Conservation (phyloP, 2,329 filamentous ascomycete genomes). For the Hypoxylon sp. region DNA sequence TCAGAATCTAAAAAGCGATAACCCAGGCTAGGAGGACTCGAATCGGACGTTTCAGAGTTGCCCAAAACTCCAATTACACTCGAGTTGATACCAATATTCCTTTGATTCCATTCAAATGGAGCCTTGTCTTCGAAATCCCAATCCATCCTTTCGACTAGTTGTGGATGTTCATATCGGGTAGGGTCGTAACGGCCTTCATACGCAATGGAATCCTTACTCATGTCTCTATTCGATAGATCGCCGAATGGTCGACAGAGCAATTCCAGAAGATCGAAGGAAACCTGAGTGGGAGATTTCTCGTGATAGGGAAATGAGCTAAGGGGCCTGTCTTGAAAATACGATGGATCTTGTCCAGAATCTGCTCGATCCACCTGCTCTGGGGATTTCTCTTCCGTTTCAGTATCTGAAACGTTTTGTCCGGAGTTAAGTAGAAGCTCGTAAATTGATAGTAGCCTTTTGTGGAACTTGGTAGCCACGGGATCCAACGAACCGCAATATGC, state of each 20-base stretch:
- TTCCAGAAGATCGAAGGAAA: background rate
- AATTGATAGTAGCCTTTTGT: background rate
- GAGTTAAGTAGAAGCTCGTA: too few species aligned
- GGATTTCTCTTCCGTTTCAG: too few species aligned
- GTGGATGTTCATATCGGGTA: background rate
- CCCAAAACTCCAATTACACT: background rate
- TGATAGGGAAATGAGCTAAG: background rate
- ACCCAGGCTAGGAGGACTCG: background rate
- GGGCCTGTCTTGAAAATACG: too few species aligned
- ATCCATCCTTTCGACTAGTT: conserved; percentile 1
- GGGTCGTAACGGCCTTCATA: background rate
- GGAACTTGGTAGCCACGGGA: background rate
- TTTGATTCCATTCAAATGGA: background rate
- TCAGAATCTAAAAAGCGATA: background rate
- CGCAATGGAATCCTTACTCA: background rate
- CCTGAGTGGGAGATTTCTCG: background rate
- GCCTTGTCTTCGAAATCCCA: conserved; percentile 6
- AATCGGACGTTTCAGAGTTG: background rate
- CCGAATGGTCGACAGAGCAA: conserved; percentile 1
- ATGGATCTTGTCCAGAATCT: background rate
- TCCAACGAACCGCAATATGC: conserved; percentile 1
- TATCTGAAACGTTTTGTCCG: too few species aligned
- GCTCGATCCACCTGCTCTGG: too few species aligned
- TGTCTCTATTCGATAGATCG: background rate
- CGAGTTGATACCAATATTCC: background rate